Evolutionary conservation across 2,329 filamentous ascomycete genomes (phyloP).

Genomic region (Tolypocladium paradoxum): DNA sequence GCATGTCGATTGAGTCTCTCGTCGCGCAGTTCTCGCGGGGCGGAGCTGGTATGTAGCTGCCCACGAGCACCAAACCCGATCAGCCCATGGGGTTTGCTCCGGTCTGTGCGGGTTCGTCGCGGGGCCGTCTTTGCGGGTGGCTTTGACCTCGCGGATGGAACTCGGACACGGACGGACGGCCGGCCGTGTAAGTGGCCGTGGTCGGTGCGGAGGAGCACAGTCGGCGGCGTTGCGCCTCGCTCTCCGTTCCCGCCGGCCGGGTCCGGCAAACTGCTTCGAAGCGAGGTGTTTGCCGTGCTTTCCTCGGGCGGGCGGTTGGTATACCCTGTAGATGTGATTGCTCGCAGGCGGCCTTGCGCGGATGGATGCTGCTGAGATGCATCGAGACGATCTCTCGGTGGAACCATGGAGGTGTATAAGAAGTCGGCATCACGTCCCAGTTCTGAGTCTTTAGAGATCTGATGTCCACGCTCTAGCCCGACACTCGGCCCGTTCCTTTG

Average conservation of each 20-base stretch:
- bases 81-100: not conserved
- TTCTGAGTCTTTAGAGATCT: not conserved
- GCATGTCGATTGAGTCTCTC: not conserved
- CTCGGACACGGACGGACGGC: no score
- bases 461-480: not conserved
- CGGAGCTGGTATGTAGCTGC: no score
- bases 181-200: no score
- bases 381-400: not conserved
- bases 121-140: no score
- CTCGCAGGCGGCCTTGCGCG: not conserved
- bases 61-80: not conserved
- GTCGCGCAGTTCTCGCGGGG: not conserved
- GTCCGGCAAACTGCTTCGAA: not conserved
- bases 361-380: not conserved
- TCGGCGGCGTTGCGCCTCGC: no score
- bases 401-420: not conserved
- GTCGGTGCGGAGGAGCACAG: no score
- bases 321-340: no score
- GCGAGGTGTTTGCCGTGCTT: slow-evolving; percentile 1
- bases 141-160: not conserved
- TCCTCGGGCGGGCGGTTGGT: not conserved
- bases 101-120: not conserved
- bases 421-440: not conserved
- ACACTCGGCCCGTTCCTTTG: not conserved
- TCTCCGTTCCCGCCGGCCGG: not conserved